Evolutionary conservation across 805 yeast species (phyloP).

Genomic region (Hanseniaspora lindneri): DNA sequence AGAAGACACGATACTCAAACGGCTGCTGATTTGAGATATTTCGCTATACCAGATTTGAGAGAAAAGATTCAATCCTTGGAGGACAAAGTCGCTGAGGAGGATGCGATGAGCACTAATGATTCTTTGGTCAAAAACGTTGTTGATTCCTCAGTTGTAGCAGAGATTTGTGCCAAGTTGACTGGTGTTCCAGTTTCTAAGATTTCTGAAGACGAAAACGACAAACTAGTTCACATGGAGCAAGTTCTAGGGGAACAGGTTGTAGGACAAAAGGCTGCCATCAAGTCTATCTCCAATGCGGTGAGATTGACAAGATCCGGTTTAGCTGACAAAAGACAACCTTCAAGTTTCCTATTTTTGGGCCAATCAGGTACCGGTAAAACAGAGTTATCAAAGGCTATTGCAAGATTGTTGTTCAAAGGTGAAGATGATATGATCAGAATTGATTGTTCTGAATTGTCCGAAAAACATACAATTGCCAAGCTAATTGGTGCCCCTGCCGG

Average conservation of each 20-base stretch:
- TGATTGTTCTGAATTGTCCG: conserved; percentile 92
- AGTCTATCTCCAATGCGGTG: conserved; percentile 90
- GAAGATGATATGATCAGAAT: conserved; percentile 95
- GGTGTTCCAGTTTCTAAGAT: conserved; percentile 93
- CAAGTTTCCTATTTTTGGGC: conserved; percentile 88
- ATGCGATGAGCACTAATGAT: conserved; percentile 44
- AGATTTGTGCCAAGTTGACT: conserved; percentile 90
- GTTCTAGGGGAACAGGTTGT: conserved; percentile 74
- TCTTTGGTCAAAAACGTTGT: conserved; percentile 79
- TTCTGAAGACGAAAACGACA: conserved; percentile 88
- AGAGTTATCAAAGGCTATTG: conserved; percentile 90
- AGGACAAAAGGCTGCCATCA: conserved; percentile 92
- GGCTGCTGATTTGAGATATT: conserved; percentile 91
- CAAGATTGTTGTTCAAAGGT: conserved; percentile 90
- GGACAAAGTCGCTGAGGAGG: conserved; percentile 64
- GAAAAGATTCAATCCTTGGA: conserved; percentile 67
- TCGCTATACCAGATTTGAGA: conserved; percentile 89
- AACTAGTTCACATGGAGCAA: conserved; percentile 87
- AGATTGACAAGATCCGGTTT: conserved; percentile 88
- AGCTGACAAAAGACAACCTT: conserved; percentile 92
- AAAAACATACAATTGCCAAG: conserved; percentile 91
- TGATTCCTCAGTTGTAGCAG: conserved; percentile 84
- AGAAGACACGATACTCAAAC: conserved; percentile 90
- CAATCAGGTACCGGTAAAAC: conserved; percentile 97
- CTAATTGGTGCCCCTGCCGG: conserved; percentile 97